phyloP scores from a whole-genome alignment of 352 stramenopile genomes.

The Thraustotheca clavata region DNA sequence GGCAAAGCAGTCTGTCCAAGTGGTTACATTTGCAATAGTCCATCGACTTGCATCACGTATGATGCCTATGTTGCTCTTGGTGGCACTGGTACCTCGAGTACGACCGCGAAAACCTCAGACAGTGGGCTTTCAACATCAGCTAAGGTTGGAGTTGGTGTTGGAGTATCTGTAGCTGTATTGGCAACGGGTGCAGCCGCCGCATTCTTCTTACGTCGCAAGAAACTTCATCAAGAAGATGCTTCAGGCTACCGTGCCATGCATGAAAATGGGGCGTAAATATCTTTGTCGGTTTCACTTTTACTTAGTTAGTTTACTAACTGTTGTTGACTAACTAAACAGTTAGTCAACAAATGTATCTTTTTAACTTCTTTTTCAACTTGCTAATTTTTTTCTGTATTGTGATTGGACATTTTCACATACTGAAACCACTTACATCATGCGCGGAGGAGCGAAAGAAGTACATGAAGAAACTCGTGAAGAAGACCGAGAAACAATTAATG shows the following conservation, averaged over 20 bases:
- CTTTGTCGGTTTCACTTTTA: not conserved
- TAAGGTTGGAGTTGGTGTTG: not conserved
- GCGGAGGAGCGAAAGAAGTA: no score
- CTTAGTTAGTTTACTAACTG: no score
- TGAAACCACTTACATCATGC: no score
- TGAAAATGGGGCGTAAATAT: not conserved
- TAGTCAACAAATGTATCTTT: no score
- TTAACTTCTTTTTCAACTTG: no score
- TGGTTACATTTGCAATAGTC: constrained; percentile 7
- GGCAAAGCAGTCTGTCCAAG: constrained; percentile 16
- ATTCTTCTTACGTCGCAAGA: not conserved
- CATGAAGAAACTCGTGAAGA: not conserved
- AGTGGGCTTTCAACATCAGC: not conserved
- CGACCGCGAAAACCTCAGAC: not conserved
- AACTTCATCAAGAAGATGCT: not conserved
- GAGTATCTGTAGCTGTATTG: not conserved
- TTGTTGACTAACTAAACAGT: no score
- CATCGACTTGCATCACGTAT: not conserved
- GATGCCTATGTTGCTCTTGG: not conserved
- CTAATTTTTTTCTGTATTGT: no score
- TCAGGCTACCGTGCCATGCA: not conserved
- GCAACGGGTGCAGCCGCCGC: constrained; percentile 1
- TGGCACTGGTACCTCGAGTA: not conserved
- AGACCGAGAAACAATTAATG: not conserved
- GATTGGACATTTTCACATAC: no score